Evolutionary conservation across 164 flowering plant species (phyloP).

Genomic region (Aristolochia fimbriata): DNA sequence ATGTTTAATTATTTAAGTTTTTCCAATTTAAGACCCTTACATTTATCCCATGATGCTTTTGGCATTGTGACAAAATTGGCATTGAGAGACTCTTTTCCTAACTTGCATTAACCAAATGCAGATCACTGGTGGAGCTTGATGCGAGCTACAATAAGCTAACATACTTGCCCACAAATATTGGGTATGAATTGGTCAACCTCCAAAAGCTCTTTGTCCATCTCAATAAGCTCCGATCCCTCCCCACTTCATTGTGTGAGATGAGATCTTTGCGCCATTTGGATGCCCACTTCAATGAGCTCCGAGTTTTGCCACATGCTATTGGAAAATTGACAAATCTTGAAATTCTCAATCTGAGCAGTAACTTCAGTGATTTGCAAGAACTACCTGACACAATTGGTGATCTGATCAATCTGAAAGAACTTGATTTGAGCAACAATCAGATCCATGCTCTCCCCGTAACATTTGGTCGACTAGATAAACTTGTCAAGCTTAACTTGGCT

Average conservation of each 20-base stretch:
- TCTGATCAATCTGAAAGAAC: constrained; percentile 67
- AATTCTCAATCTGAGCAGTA: constrained; percentile 63
- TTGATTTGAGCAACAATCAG: constrained; percentile 89
- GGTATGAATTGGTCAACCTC: constrained; percentile 52
- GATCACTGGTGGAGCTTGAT: constrained; percentile 82
- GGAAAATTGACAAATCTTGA: constrained; percentile 70
- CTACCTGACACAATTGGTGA: constrained; percentile 84
- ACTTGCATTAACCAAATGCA: constrained; percentile 13
- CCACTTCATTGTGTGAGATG: constrained; percentile 83
- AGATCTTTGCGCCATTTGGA: constrained; percentile 54
- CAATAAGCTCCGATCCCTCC: constrained; percentile 81
- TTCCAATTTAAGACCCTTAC: too few species aligned
- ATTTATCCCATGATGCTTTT: too few species aligned
- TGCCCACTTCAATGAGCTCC: constrained; percentile 93
- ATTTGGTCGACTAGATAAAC: constrained; percentile 66
- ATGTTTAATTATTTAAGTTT: not conserved
- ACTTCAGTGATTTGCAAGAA: constrained; percentile 72
- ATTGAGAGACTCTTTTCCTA: not conserved
- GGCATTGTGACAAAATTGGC: too few species aligned
- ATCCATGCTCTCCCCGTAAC: constrained; percentile 72
- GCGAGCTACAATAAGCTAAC: constrained; percentile 66
- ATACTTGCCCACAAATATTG: constrained; percentile 86
- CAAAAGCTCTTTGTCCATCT: constrained; percentile 48
- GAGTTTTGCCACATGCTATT: constrained; percentile 60
- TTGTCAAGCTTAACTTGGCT: constrained; percentile 73